These are phyloP conservation scores for Mycena polygramma DNA, from an alignment of 768 basidiomycete species.

Conservation along the genomic window DNA sequence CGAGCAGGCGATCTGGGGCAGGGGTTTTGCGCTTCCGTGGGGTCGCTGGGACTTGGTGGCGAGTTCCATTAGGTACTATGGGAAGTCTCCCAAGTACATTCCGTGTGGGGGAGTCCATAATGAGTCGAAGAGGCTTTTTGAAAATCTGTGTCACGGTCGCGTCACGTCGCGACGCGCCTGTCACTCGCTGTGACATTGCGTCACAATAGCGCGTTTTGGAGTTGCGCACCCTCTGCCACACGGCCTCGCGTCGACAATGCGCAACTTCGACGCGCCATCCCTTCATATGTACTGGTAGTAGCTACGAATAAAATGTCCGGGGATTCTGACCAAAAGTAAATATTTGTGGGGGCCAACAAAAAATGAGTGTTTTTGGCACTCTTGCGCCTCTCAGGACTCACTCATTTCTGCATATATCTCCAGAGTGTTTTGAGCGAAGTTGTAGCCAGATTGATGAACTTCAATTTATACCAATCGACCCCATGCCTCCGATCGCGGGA, in stretches of 20 bases:
- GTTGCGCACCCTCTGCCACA: neutral
- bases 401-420: constrained; percentile 4
- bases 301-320: neutral
- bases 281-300: neutral
- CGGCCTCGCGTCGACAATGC: neutral
- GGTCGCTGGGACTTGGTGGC: neutral
- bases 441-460: neutral
- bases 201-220: neutral
- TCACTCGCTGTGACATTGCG: constrained; percentile 1
- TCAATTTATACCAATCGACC: neutral
- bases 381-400: neutral
- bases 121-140: neutral
- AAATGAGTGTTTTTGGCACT: constrained; percentile 6
- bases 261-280: neutral
- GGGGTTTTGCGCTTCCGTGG: constrained; percentile 23
- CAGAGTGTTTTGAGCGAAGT: neutral
- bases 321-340: neutral
- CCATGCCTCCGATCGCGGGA: neutral
- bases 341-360: neutral
- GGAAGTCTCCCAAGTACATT: neutral
- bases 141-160: neutral
- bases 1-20: constrained; percentile 8
- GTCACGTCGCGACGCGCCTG: neutral
- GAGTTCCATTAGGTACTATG: constrained; percentile 5
- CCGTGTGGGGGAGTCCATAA: constrained; percentile 14